Evolutionary conservation across 768 basidiomycete genomes (phyloP), one percentile per base, ranked within the genome.

Genomic region (Tephrocybe sp.): DNA sequence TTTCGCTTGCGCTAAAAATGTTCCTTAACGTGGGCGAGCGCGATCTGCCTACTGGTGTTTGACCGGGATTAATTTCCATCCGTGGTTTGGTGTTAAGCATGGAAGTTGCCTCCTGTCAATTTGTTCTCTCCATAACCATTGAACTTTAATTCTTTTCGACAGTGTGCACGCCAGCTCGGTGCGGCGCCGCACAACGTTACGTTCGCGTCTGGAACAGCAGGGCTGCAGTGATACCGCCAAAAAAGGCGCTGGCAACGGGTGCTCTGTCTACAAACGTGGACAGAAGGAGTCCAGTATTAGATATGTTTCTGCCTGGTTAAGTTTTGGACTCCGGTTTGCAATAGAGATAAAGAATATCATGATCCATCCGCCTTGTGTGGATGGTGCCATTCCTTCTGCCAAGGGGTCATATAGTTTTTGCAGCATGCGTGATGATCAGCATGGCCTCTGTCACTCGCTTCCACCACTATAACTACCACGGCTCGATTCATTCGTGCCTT

Each of bases 21-120:
- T 93, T 84, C 72, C 78, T 94, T 6, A 73, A 84, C 30, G 84
- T 93, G 87, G 76, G 76, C 3, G 84, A 85, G 33, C 71, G 70
- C 4, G 83, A 82, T 51, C 73, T 68, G n/a, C 63, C 70, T 7
- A 52, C 59, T 26, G 71, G 77, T 39, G 69, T 3, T 74, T 78
- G 10, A 63, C 66, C 19, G 82, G 85, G 23, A 78, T 89, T 23
- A 77, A 76, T 14, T 70, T 88, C 34, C 72, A 89, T 20, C 87
- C 89, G 7, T 93, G 91, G 92, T 84, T 82, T 64, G 91, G 91
- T 4, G 78, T 91, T 31, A 91, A 92, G 63, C 73, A 89, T 39
- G 92, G 92, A 57, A 39, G 84, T 74, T 12, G n/a, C n/a, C n/a
- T 6, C 34, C 1, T n/a, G 42, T 42, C 40, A n/a, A 30, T 22